Evolutionary conservation across 2,329 filamentous ascomycete genomes (phyloP).

Genomic region (Trichoderma koningii): DNA sequence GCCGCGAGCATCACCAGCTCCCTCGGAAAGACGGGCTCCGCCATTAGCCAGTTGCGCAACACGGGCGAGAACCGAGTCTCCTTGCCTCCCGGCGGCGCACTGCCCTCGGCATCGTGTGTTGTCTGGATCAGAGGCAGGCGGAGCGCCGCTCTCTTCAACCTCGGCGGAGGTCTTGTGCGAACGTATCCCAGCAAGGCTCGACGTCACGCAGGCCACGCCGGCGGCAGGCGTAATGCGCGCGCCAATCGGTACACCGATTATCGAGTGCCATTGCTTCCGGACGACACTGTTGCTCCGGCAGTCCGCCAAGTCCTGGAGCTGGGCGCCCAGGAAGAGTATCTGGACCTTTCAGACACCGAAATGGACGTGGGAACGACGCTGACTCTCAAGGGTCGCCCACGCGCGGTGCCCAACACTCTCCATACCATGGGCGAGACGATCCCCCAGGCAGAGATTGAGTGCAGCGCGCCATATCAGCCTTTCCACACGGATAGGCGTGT

Average conservation of each 20-base stretch:
- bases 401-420: conserved; percentile 38
- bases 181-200: conserved; percentile 63
- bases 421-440: conserved; percentile 62
- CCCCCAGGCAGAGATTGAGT: conserved; percentile 85
- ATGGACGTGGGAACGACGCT: conserved; percentile 58
- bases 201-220: conserved; percentile 53
- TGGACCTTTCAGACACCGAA: conserved; percentile 56
- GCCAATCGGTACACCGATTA: conserved; percentile 66
- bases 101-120: conserved; percentile 62
- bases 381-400: conserved; percentile 49
- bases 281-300: conserved; percentile 58
- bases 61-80: conserved; percentile 75
- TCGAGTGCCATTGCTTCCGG: conserved; percentile 63
- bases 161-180: conserved; percentile 66
- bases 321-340: conserved; percentile 56
- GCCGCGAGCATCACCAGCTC: conserved; percentile 74
- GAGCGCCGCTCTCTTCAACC: conserved; percentile 63
- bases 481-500: conserved; percentile 92
- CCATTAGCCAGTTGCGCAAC: conserved; percentile 70
- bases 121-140: conserved; percentile 65
- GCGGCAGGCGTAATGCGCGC: conserved; percentile 55
- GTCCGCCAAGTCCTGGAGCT: conserved; percentile 55
- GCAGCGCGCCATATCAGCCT: conserved; percentile 91
- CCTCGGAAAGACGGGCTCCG: conserved; percentile 70
- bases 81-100: conserved; percentile 58